Evolutionary conservation across 1,284 basidiomycete genomes (phyloP), one percentile per base, ranked within the genome.

Genomic region (Cutaneotrichosporon cavernicola): DNA sequence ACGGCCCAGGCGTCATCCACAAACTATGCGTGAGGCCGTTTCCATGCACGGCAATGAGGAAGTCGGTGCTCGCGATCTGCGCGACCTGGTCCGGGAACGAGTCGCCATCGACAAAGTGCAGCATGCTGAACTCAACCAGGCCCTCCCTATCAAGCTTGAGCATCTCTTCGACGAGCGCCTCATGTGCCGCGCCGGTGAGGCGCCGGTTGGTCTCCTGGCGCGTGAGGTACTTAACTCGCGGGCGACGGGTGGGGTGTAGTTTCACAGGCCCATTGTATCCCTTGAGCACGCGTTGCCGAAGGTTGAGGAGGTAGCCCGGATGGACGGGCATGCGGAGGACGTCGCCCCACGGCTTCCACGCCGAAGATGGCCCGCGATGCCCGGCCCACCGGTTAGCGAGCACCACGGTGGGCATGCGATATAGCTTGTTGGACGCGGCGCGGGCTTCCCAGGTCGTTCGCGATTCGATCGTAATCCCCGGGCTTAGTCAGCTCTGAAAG

Each of bases 11-110:
- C 5, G 86, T 85, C 89, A 92, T 90, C 84, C 89, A 87, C 40
- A 91, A 83, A 9, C 90, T 81, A 70, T 90, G 88, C 10, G 90
- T 89, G 2, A 92, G 82, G 4, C 90, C 90, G 72, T 91, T 76
- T 2, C 90, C 90, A 68, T 92, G 90, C 2, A 92, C 87, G 56
- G 69, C 69, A 55, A 70, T 40, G 1, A 69, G 40, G 34, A 58
- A 61, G 50, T 70, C 65, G 18, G 63, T 67, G 7, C 59, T 47
- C 11, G 62, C 59, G 4, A 53, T 68, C 10, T 65, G 47, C 11
- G 46, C 47, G 38, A 69, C 38, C 43, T 69, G 58, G 60, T 67
- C 61, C 47, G 43, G 26, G 31, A 58, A 22, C 5, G 31, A 34
- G 32, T 53, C 18, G 11, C 43, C 64, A 46, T 60, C 61, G 11